Conservation (phyloP, 23 red algal species). For the Gracilaria caudata region DNA sequence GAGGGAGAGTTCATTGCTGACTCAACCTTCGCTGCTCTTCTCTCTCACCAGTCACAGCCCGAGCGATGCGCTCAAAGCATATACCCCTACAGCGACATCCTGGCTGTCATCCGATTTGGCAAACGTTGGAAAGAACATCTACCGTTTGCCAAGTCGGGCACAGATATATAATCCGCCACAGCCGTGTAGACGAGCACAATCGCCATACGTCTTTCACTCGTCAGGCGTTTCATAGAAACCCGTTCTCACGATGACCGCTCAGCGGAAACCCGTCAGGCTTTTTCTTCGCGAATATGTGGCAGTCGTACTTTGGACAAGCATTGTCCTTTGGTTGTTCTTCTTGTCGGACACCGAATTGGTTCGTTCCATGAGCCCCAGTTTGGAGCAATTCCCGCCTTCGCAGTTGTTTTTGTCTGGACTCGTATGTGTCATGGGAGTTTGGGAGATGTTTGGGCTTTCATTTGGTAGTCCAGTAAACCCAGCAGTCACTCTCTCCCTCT, state of each 20-base stretch:
- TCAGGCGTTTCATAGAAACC: neutral
- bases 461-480: slow-evolving; percentile 54
- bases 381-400: slow-evolving; percentile 8
- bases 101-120: no score
- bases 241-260: neutral
- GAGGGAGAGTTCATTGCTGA: neutral
- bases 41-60: no score
- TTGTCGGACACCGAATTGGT: slow-evolving; percentile 13
- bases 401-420: slow-evolving; percentile 43
- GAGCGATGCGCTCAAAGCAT: no score
- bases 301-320: slow-evolving; percentile 15
- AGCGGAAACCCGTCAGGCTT: neutral
- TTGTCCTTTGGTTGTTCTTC: slow-evolving; percentile 6
- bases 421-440: slow-evolving; percentile 43
- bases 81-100: no score
- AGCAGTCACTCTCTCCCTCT: slow-evolving; percentile 18
- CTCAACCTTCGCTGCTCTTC: no score
- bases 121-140: no score
- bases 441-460: slow-evolving; percentile 54
- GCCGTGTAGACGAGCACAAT: neutral
- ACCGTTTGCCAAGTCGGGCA: no score
- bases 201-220: neutral
- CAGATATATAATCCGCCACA: neutral
- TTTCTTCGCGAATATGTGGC: slow-evolving; percentile 29
- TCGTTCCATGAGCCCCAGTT: slow-evolving; percentile 4